Base-by-base conservation (phyloP, 371 early-diverging fungal species). In the Mortierella sp. region DNA sequence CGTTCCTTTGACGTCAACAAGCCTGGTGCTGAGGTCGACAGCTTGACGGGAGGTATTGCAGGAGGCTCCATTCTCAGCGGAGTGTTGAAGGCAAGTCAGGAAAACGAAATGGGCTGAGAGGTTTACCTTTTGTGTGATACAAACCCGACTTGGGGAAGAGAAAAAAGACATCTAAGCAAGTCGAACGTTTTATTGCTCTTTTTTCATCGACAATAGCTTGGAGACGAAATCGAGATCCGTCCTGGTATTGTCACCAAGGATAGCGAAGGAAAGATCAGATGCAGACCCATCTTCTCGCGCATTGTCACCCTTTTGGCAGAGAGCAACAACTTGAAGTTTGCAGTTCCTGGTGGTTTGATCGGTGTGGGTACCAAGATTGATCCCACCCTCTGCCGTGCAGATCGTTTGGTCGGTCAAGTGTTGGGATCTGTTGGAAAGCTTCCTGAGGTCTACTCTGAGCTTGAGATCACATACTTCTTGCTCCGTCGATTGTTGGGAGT, bases 1-100 rank as follows among this genome's bases (percentile, higher is more conserved):
- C 95, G 99, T 80, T 96, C 97, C 29, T 99, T 99, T 79, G 99
- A 99, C 86, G 96, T 99, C 73, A 99, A 99, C 88, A 98, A 98
- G 85, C 99, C 99, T 37, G 99, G 99, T 79, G 91, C 96, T 45
- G 96, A 96, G 78, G 92, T 98, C 31, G 88, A 90, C n/a, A 90
- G 97, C 37, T 89, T 99, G 60, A 93, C 92, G 81, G 99, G 99
- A 81, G 99, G 99, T 80, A 99, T 99, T 76, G 99, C 99, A 67
- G 99, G 99, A 85, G 99, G 99, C 40, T 95, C 95, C 60, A 96
- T 99, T 72, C 86, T 99, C 60, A 90, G 89, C 67, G 99, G 99
- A 80, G 94, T 96, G 5, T 81, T 99, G 60, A 94, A 90, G 57
- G 67, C 46, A 60, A 60, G 67, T 65, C 29, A 22, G 22, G 25